These are phyloP conservation scores for Boletus edulis DNA, from an alignment of 768 basidiomycete genomes.

Conservation along the genomic window DNA sequence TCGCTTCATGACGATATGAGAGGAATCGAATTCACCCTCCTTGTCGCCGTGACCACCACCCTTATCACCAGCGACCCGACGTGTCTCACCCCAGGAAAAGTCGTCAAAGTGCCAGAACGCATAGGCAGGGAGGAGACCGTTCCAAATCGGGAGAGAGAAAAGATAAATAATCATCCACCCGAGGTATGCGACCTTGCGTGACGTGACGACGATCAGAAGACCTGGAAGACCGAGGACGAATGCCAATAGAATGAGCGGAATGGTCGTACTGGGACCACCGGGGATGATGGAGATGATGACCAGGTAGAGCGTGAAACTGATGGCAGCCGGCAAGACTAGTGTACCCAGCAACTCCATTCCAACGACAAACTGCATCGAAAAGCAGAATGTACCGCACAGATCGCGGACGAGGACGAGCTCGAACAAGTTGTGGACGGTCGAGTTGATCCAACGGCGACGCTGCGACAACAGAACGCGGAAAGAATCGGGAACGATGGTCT, in stretches of 20 bases:
- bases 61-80: conserved; percentile 75
- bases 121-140: conserved; percentile 92
- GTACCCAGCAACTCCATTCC: conserved; percentile 98
- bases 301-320: conserved; percentile 94
- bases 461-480: conserved; percentile 93
- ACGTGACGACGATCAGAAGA: conserved; percentile 93
- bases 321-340: conserved; percentile 94
- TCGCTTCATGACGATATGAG: conserved; percentile 97
- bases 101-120: conserved; percentile 99
- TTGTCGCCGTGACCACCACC: conserved; percentile 82
- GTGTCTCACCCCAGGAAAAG: conserved; percentile 96
- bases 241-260: conserved; percentile 89
- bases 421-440: conserved; percentile 96
- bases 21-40: conserved; percentile 96
- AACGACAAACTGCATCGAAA: conserved; percentile 99
- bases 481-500: conserved; percentile 97
- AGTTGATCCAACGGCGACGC: conserved; percentile 99
- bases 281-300: conserved; percentile 88
- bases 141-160: conserved; percentile 93
- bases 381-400: conserved; percentile 99
- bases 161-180: conserved; percentile 98
- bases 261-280: conserved; percentile 69
- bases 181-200: conserved; percentile 88
- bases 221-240: conserved; percentile 96
- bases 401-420: conserved; percentile 94